phyloP scores from a whole-genome alignment of 108 stramenopile species.

The Chaetoceros muelleri region DNA sequence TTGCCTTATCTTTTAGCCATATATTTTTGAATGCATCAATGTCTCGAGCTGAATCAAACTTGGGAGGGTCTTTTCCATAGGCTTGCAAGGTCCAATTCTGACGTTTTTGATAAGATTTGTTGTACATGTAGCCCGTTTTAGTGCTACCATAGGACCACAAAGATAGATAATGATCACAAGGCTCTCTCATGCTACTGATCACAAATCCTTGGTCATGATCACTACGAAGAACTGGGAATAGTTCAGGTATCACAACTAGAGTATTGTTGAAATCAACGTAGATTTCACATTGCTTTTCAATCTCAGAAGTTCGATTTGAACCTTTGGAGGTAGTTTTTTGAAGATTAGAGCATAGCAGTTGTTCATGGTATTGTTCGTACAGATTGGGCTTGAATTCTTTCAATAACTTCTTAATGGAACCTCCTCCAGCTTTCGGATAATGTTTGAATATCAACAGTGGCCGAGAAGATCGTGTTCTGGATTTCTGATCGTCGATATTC shows the following conservation, averaged over 20 bases:
- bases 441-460: constrained; percentile 10
- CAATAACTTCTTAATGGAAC: constrained; percentile 3
- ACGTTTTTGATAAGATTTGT: background rate
- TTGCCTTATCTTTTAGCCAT: background rate
- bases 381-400: constrained; percentile 3
- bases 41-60: background rate
- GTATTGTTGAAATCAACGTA: no score
- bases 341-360: no score
- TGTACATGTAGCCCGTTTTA: background rate
- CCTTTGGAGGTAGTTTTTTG: no score
- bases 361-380: background rate
- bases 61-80: constrained; percentile 5
- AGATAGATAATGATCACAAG: constrained; percentile 12
- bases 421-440: constrained; percentile 12
- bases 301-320: no score
- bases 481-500: no score
- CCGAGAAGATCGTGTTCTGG: no score
- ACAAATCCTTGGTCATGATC: background rate
- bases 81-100: background rate
- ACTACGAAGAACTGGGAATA: background rate
- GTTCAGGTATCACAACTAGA: background rate
- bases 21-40: constrained; percentile 1
- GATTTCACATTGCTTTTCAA: no score
- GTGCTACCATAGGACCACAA: constrained; percentile 5
- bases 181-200: constrained; percentile 6